Evolutionary conservation across 306 rosid species (phyloP), one percentile per base, ranked within the genome.

Genomic region (Luffa acutangula): DNA sequence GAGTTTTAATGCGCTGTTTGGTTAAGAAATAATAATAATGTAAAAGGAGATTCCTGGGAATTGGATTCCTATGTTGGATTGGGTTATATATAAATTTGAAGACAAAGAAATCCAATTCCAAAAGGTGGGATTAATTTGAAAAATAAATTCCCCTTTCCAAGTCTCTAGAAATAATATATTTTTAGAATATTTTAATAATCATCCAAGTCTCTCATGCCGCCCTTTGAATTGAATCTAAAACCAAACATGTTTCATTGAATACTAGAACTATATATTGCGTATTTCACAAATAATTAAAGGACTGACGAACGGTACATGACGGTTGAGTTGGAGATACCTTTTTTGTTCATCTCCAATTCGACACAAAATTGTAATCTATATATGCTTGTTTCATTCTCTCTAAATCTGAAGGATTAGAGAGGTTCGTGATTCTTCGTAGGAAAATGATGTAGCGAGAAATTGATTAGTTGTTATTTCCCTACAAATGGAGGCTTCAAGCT

Each of bases 1-100:
- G 59, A 49, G 77, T 73, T 73, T 31, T 6, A 49, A 43, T 70
- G 36, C 52, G 15, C 0, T 39, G 51, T 69, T 69, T 69, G 37
- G 37, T 48, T 73, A 7, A 49, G 10, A 31, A 6, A 21, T 45
- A 43, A 33, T 31, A 7, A 33, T 48, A 73, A 51, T 49, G 12
- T 2, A 3, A 74, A 72, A 45, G 42, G 77, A 42, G 56, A 72
- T 72, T 72, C 77, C 6, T 72, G 7, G 11, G 78, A 74, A 74
- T 74, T 74, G 45, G 78, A 74, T 74, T 74, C 78, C 60, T 49
- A 7, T 72, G 75, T n/a, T 69, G 75, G 34, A 69, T 69, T 42
- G 3, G 52, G 17, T 41, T 67, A 12, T 39, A 6, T 48, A 3
- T 25, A 14, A 3, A 7, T 73, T 49, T 49, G 20, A 46, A 25